Base-by-base conservation (phyloP, 169 alveolate species). In the Eimeria sp. region DNA sequence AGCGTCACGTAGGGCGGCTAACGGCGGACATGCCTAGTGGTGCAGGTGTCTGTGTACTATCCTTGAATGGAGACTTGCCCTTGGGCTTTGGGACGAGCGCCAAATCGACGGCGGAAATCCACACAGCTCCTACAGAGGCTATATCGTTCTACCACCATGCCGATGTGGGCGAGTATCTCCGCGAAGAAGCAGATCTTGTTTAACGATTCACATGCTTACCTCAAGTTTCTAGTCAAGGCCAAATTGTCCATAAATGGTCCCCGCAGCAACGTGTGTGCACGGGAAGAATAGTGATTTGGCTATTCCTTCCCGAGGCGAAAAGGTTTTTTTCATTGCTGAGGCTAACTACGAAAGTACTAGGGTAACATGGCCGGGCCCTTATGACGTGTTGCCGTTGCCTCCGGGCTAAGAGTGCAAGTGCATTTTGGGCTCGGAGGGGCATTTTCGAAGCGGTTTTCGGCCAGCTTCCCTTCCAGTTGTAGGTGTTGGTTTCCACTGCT, bases 61-160 rank as follows among this genome's bases (percentile, higher is more conserved):
- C 97, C 4, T 82, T 85, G 85, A 95, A 90, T 80, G 85, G 90
- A 56, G 97, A 95, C 37, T 27, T 95, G 58, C 97, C 97, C 1
- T 96, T 99, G 71, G 99, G 99, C 54, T 99, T 99, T 96, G 99
- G 99, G 71, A 98, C 98, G 13, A 97, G 99, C 74, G 99, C 99
- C 30, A 98, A 98, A 93, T 96, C 99, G 49, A 98, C 99, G 2
- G 97, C 97, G n/a, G 98, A 98, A 74, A 97, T 98, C 96, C 98
- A 98, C 95, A 98, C 98, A 95, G 97, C 98, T 52, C 99, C 98
- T 89, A 91, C 97, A 43, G 97, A 95, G 58, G 98, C 98, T 83
- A 98, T 99, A 58, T 98, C 98, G 40, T 99, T 98, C 27, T 98
- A 98, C 91, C 97, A 95, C 85, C 85, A 71, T 46, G 97, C 99